Evolutionary conservation across 495 filamentous ascomycete genomes (phyloP).

Genomic region (Penicillium verhagenii): DNA sequence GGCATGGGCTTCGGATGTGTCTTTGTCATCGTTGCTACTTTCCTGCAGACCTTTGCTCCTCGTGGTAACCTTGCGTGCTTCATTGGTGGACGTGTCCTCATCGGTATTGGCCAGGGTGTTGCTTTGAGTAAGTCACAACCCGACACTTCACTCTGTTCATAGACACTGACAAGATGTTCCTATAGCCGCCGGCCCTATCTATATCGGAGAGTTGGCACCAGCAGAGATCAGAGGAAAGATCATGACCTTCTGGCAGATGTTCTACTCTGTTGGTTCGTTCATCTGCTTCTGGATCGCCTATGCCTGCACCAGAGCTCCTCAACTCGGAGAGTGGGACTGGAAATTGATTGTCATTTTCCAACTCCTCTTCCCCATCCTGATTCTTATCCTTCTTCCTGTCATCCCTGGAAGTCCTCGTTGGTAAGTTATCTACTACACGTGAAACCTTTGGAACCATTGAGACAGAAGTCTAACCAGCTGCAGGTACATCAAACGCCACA

Average conservation of each 20-base stretch:
- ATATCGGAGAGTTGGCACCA: constrained; percentile 61
- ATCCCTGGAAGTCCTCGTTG: constrained; percentile 60
- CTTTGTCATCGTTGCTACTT: constrained; percentile 58
- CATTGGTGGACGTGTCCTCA: constrained; percentile 59
- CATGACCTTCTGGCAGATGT: constrained; percentile 69
- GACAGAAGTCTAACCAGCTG: not conserved
- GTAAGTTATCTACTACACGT: constrained; percentile 20
- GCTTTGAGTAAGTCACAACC: constrained; percentile 51
- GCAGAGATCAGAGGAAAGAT: constrained; percentile 60
- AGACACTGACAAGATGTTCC: constrained; percentile 3
- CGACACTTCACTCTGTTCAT: not conserved
- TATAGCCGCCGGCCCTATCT: constrained; percentile 56
- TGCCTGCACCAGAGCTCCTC: constrained; percentile 47
- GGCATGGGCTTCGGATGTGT: constrained; percentile 59
- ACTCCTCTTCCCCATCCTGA: constrained; percentile 53
- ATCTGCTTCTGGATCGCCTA: constrained; percentile 64
- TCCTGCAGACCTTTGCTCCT: constrained; percentile 61
- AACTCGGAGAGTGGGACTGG: constrained; percentile 61
- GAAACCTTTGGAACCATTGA: not conserved
- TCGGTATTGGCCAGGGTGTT: constrained; percentile 64
- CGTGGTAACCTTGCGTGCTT: constrained; percentile 56
- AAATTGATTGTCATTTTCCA: constrained; percentile 64
- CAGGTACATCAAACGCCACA: constrained; percentile 51
- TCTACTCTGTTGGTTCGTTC: constrained; percentile 62
- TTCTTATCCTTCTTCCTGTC: constrained; percentile 51